phyloP scores from a whole-genome alignment of 1,284 basidiomycete genomes.

The Sanghuangporus weigelae region DNA sequence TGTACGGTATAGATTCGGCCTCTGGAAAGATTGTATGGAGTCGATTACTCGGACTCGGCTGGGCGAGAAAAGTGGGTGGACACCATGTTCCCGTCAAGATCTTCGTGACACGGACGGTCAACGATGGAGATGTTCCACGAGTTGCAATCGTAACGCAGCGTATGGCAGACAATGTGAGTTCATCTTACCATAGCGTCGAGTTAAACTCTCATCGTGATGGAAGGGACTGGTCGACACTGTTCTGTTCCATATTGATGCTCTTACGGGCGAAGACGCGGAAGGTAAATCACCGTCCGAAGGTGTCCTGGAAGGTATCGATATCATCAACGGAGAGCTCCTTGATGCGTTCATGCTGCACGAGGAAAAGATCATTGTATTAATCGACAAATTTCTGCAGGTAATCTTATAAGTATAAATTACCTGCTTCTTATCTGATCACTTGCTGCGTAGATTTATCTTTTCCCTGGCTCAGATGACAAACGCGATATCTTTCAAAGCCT shows the following conservation, averaged over 20 bases:
- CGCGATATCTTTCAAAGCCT: conserved; percentile 37
- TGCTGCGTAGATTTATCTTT: conserved; percentile 47
- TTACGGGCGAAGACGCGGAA: conserved; percentile 61
- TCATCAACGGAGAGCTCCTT: conserved; percentile 51
- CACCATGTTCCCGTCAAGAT: conserved; percentile 52
- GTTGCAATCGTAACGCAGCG: conserved; percentile 60
- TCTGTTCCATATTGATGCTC: conserved; percentile 72
- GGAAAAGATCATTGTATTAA: conserved; percentile 48
- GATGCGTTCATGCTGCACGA: conserved; percentile 52
- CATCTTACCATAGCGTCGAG: conserved; percentile 1
- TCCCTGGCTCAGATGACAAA: conserved; percentile 50
- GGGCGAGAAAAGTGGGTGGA: conserved; percentile 52
- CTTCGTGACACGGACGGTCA: conserved; percentile 46
- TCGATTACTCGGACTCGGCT: conserved; percentile 60
- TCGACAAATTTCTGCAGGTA: conserved; percentile 68
- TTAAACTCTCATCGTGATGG: conserved; percentile 7
- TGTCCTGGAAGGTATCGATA: conserved; percentile 51
- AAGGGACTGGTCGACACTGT: conserved; percentile 63
- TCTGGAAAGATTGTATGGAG: conserved; percentile 78
- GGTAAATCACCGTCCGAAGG: conserved; percentile 25
- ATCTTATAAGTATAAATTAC: too few species aligned
- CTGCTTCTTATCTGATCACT: neutral
- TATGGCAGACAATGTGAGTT: conserved; percentile 52
- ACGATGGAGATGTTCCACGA: conserved; percentile 45
- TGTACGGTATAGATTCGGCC: conserved; percentile 80